Evolutionary conservation across 441 rosid species (phyloP), one percentile per base, ranked within the genome.

Genomic region (Gossypium gossypioides): DNA sequence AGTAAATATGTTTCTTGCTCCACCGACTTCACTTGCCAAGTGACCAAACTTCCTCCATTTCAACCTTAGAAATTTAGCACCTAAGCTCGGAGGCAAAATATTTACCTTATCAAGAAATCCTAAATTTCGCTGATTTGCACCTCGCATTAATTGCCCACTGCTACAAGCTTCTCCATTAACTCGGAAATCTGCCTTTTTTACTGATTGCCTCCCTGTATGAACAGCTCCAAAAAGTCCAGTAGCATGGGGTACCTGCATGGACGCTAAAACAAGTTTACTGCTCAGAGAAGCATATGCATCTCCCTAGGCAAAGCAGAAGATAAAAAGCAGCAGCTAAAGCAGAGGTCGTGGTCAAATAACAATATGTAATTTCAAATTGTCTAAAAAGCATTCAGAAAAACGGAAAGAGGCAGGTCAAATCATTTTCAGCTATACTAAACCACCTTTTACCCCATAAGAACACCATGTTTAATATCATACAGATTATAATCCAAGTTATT

Each of bases 41-140:
- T 65, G 57, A 66, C 88, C 91, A 52, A 85, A 78, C 79, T 87
- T 95, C 83, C 86, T 92, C 99, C 99, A 92, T 69, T 76, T 86
- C 86, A 95, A 77, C 80, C 83, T 87, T 72, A 95, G 78, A 72
- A 76, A 79, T 69, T 84, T 91, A 18, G 63, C 22, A 71, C 71
- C 70, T 72, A 44, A 55, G 44, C 73, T 75, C 6, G 81, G 40
- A 69, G 72, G 73, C 68, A 84, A 75, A 73, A 76, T 46, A 75
- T 73, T 78, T 72, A 78, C 80, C 76, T 77, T 57, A 55, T 78
- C 74, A 3, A 85, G 73, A 65, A 81, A 76, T 54, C 79, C 76
- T 66, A 77, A 75, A 72, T 74, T 79, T 37, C 68, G 82, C 71
- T 66, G 71, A 22, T 84, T 77, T 25, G 68, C 75, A 75, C 75